Evolutionary conservation across 306 rosid species (phyloP), one percentile per base, ranked within the genome.

Genomic region (Aeschynomene evenia): DNA sequence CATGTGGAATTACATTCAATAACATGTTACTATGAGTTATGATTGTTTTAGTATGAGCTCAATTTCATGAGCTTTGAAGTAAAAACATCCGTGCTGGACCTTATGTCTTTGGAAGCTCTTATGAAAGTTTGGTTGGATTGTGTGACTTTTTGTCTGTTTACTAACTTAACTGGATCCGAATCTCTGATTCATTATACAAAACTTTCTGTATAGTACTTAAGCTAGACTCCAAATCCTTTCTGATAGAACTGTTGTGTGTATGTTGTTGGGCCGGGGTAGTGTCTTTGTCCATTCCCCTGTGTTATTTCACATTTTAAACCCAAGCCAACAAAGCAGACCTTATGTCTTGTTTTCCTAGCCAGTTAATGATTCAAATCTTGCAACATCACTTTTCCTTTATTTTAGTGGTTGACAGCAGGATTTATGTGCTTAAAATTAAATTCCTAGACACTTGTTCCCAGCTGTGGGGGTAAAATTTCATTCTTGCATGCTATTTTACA

Each of bases 1-100:
- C 54, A 63, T 10, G 31, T 7, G 19, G 28, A 53, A 68, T 59
- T 34, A 26, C 54, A 21, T 24, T 45, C 15, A 19, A 40, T 52
- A 14, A 10, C 28, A 50, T 46, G 58, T 55, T 67, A 9, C 14
- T 10, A 22, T 26, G 40, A 12, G 42, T 9, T 10, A 22, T 26
- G 40, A 12, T 52, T 9, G 21, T 8, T 70, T 29, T n/a, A 15
- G 48, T n/a, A 19, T 50, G 33, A 18, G 49, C 36, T 61, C 33
- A 61, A 60, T 45, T 50, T 60, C 43, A 66, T 19, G 59, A 49
- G 59, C 26, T 58, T 45, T 71, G 11, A 61, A 53, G 42, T 50
- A n/a, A 51, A 57, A 39, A 5, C 22, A 33, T 39, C 60, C 20
- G 53, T 74, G 54, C 29, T 74, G 64, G 45, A 40, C 28, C 42